Conservation (phyloP, 768 basidiomycete species). For the Psilocybe sp. region DNA sequence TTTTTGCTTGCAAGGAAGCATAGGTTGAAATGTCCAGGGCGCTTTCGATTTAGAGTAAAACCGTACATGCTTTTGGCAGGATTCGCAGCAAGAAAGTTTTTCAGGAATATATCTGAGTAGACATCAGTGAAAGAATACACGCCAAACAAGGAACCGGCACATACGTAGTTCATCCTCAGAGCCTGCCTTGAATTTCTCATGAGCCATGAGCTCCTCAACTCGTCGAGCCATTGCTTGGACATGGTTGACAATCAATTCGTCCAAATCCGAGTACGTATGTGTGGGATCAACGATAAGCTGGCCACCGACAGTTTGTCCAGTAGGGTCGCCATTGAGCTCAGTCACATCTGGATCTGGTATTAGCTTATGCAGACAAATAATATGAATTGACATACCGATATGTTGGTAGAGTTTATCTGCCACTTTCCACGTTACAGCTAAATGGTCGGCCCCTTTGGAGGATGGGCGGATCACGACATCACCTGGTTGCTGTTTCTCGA, state of each 20-base stretch:
- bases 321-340: conserved; percentile 74
- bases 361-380: conserved; percentile 1
- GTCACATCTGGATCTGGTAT: conserved; percentile 60
- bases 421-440: conserved; percentile 99
- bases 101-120: conserved; percentile 73
- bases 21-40: conserved; percentile 90
- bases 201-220: conserved; percentile 91
- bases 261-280: conserved; percentile 89
- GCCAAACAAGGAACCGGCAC: conserved; percentile 29
- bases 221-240: conserved; percentile 91
- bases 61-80: conserved; percentile 95
- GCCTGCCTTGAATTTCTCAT: conserved; percentile 92
- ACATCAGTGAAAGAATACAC: conserved; percentile 3
- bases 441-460: conserved; percentile 88
- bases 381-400: conserved; percentile 63
- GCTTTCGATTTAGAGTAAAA: conserved; percentile 85
- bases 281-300: conserved; percentile 72
- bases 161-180: conserved; percentile 87
- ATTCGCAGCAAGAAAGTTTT: conserved; percentile 89
- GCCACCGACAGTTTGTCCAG: conserved; percentile 59
- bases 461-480: conserved; percentile 97
- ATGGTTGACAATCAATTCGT: conserved; percentile 96
- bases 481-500: conserved; percentile 89
- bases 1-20: conserved; percentile 93
- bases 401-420: conserved; percentile 95